phyloP scores from a whole-genome alignment of 2,329 filamentous ascomycete genomes.

The Dactylellina haptotyla region DNA sequence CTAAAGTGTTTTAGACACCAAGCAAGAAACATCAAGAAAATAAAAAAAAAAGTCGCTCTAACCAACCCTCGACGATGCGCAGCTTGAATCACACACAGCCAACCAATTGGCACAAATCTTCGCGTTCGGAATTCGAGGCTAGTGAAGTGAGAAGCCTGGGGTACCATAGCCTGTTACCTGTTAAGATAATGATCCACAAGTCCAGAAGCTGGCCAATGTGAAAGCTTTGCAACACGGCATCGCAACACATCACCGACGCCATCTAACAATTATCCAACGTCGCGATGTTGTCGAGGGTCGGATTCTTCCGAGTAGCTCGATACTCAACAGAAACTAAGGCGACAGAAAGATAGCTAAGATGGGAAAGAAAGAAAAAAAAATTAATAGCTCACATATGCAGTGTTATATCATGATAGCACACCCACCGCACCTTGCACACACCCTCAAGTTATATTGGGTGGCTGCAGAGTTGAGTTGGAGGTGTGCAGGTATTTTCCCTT shows the following conservation, averaged over 20 bases:
- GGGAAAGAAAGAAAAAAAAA: no score
- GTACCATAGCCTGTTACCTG: no score
- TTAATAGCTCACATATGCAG: conserved; percentile 13
- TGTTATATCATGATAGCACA: not conserved
- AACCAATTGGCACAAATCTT: not conserved
- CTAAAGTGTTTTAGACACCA: no score
- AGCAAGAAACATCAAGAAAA: no score
- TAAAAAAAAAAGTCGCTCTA: no score
- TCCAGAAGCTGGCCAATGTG: no score
- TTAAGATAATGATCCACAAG: no score
- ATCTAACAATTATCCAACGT: not conserved
- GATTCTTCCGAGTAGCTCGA: conserved; percentile 3
- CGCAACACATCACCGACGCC: not conserved
- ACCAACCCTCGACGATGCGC: no score
- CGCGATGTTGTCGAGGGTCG: not conserved
- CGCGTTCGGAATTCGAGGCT: not conserved
- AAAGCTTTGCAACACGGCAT: not conserved
- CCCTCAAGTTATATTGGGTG: not conserved
- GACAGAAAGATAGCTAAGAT: no score
- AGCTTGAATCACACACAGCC: no score
- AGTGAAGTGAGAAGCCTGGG: not conserved
- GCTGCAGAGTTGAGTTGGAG: conserved; percentile 1
- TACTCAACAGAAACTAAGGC: not conserved
- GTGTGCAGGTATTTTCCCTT: not conserved
- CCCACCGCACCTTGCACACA: not conserved